phyloP scores from a whole-genome alignment of 345 rosid species.

The Corchorus capsularis region DNA sequence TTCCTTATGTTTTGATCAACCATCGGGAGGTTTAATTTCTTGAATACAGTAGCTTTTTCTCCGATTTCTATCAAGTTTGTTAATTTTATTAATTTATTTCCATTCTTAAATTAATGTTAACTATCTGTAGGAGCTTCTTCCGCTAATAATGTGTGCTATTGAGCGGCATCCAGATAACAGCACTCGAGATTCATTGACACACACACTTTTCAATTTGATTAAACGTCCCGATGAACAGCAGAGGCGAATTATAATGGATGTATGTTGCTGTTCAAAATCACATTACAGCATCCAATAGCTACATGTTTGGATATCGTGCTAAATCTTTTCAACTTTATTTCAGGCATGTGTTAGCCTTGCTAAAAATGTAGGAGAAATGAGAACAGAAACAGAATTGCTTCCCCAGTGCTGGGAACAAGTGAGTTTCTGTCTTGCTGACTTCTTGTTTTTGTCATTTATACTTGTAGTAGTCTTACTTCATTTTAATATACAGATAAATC shows the following conservation, averaged over 20 bases:
- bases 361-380: slow-evolving; percentile 95
- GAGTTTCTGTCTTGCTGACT: slow-evolving; percentile 29
- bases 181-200: slow-evolving; percentile 90
- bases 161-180: slow-evolving; percentile 88
- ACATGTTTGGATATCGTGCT: slow-evolving; percentile 28
- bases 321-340: slow-evolving; percentile 31
- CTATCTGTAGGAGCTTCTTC: slow-evolving; percentile 80
- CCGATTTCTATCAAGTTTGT: background rate
- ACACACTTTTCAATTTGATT: slow-evolving; percentile 88
- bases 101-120: slow-evolving; percentile 14
- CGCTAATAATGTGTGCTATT: slow-evolving; percentile 97
- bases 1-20: slow-evolving; percentile 95
- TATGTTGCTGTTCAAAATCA: slow-evolving; percentile 43
- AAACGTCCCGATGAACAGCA: slow-evolving; percentile 98
- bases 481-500: slow-evolving; percentile 70
- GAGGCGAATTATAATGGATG: slow-evolving; percentile 94
- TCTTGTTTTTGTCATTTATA: slow-evolving; percentile 10
- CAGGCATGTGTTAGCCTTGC: slow-evolving; percentile 97
- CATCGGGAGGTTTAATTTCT: slow-evolving; percentile 80
- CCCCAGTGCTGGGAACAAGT: slow-evolving; percentile 99
- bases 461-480: slow-evolving; percentile 27
- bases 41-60: slow-evolving; percentile 1
- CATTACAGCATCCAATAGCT: slow-evolving; percentile 13
- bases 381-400: slow-evolving; percentile 96
- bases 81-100: slow-evolving; percentile 4